Evolutionary conservation across 768 basidiomycete species (phyloP).

Genomic region (Mycena albidolilacea): DNA sequence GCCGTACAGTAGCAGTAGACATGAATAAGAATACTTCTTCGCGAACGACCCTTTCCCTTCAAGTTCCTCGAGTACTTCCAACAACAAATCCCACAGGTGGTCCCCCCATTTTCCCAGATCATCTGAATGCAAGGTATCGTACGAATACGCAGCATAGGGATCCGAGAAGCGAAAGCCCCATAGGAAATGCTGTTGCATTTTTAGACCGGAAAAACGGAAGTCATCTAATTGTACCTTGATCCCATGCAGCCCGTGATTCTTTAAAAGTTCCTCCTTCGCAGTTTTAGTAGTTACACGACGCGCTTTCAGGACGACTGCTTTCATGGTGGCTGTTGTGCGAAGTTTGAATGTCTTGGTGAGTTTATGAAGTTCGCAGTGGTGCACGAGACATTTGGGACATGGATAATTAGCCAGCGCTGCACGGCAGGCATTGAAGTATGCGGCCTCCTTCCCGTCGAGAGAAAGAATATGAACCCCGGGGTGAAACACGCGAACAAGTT

Average conservation of each 20-base stretch:
- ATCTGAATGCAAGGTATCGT: too few relatives aligned
- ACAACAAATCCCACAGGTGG: too few relatives aligned
- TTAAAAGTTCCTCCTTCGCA: slow-evolving; percentile 4
- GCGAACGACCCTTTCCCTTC: too few relatives aligned
- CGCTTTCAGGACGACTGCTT: slow-evolving; percentile 9
- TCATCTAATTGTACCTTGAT: not conserved
- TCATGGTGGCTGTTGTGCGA: slow-evolving; percentile 10
- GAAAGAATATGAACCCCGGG: not conserved
- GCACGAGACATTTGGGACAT: not conserved
- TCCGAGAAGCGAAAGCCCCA: slow-evolving; percentile 17
- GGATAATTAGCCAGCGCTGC: not conserved
- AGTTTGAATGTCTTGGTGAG: not conserved
- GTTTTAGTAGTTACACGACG: not conserved
- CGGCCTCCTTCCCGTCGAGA: not conserved
- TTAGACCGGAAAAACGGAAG: not conserved
- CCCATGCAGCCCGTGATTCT: slow-evolving; percentile 9
- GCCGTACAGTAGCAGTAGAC: too few relatives aligned
- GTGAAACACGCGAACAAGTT: not conserved
- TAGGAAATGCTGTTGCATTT: slow-evolving; percentile 1
- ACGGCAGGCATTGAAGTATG: not conserved
- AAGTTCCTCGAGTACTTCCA: too few relatives aligned
- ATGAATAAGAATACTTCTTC: too few relatives aligned
- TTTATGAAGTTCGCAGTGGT: not conserved
- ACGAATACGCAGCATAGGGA: too few relatives aligned
- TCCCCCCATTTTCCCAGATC: too few relatives aligned